phyloP scores from a whole-genome alignment of 2,329 filamentous ascomycete species.

The Sarocladium kiliense region DNA sequence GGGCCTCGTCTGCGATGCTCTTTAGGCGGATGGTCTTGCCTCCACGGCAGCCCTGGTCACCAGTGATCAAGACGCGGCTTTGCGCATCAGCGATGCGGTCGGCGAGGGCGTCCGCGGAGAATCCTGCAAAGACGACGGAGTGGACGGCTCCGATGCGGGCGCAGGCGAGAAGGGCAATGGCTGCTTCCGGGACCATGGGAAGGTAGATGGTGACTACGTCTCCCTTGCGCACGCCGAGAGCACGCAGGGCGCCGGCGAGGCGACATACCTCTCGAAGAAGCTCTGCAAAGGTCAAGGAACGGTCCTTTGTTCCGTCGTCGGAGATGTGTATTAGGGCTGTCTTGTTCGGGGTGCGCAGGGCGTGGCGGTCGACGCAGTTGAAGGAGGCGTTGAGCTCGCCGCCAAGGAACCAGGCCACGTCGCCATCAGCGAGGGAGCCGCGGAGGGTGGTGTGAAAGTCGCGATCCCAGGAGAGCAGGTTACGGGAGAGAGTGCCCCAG shows the following conservation, averaged over 20 bases:
- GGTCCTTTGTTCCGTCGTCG: constrained; percentile 81
- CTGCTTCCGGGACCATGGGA: constrained; percentile 96
- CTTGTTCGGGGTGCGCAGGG: constrained; percentile 88
- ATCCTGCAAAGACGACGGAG: constrained; percentile 96
- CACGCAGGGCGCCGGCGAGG: constrained; percentile 76
- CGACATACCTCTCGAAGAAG: constrained; percentile 91
- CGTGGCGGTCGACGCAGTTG: constrained; percentile 96
- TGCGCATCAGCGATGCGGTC: constrained; percentile 90
- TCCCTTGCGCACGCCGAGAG: constrained; percentile 93
- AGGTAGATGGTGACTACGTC: constrained; percentile 97
- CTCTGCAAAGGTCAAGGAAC: constrained; percentile 88
- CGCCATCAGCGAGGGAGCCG: constrained; percentile 72
- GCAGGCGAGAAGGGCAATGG: constrained; percentile 88
- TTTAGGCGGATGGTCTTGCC: constrained; percentile 97
- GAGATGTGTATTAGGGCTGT: constrained; percentile 98
- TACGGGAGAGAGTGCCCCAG: no score
- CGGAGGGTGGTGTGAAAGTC: constrained; percentile 87
- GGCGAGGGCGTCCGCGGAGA: constrained; percentile 91
- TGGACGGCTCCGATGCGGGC: constrained; percentile 90
- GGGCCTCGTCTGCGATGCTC: constrained; percentile 96
- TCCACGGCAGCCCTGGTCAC: constrained; percentile 95
- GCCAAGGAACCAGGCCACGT: constrained; percentile 92
- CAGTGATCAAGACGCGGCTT: constrained; percentile 92
- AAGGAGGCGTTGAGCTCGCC: constrained; percentile 91
- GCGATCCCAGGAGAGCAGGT: constrained; percentile 82